A percentile compares a stretch with the other conserved stretches of the same genome.
These are phyloP conservation scores for Craterostigma plantagineum DNA, from an alignment of 257 asterid species.

Conservation along the genomic window DNA sequence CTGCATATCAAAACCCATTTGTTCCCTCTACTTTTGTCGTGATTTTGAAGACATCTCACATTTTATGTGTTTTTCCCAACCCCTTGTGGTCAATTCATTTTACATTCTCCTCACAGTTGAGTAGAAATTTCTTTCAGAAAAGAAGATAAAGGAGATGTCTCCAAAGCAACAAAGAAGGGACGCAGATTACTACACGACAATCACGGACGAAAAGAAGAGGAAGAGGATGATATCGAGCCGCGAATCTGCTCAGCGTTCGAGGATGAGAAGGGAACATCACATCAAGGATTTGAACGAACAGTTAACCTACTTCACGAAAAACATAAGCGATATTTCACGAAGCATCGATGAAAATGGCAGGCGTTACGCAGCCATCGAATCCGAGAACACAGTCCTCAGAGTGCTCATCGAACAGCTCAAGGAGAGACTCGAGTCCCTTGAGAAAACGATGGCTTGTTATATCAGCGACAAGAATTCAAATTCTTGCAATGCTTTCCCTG, in stretches of 20 bases:
- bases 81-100: conserved; percentile 35
- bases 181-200: conserved; percentile 8
- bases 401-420: conserved; percentile 24
- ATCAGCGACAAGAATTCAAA: background rate
- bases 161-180: conserved; percentile 11
- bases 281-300: conserved; percentile 39
- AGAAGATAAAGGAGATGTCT: conserved; percentile 14
- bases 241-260: conserved; percentile 53
- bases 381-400: conserved; percentile 23
- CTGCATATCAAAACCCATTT: too few species aligned
- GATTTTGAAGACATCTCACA: too few species aligned
- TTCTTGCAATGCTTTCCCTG: conserved; percentile 6
- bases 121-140: background rate
- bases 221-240: conserved; percentile 52
- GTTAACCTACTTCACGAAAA: conserved; percentile 12
- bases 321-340: conserved; percentile 8
- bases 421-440: conserved; percentile 19
- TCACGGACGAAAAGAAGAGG: conserved; percentile 36
- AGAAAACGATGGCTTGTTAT: conserved; percentile 12
- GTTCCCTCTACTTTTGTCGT: too few species aligned
- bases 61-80: too few species aligned
- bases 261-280: conserved; percentile 47
- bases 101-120: conserved; percentile 5
- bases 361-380: conserved; percentile 14
- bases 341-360: conserved; percentile 13